Base-by-base conservation (phyloP, 1,139 yeast genomes). In the Kurtzmaniella quercitrusa region DNA sequence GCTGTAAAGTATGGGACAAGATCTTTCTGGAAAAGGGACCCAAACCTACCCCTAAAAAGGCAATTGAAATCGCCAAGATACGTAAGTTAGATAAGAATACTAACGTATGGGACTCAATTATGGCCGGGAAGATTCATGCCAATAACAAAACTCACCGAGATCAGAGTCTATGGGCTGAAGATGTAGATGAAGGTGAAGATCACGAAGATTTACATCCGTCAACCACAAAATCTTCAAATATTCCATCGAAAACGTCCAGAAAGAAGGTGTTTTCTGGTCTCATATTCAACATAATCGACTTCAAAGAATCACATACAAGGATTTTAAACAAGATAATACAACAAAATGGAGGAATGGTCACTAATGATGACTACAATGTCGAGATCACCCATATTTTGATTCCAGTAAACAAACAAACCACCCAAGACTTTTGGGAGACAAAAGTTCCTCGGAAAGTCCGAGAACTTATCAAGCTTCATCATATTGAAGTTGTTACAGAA, bases 401-500 rank as follows among this genome's bases (percentile, higher is more conserved):
- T 7, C 76, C 79, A 1, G 69, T 75, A 6, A 51, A 53, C n/a
- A 56, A 57, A 40, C 31, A 27, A 27, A 11, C 14, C 12, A 56
- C 63, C 6, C 49, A 54, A 7, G 45, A 49, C 25, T 54, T 61
- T 53, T 54, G 67, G 33, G 59, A 58, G 23, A 21, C 4, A 31
- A 51, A 54, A n/a, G 53, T 67, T 16, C 60, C 72, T 2, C 29
- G 51, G 3, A 31, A 49, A 3, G 48, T 57, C 11, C 63, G 58
- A 40, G 45, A 51, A 18, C 54, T 53, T 19, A 57, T 68, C 25
- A 54, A 58, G 29, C 50, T 49, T 37, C 61, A 63, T 3, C 52
- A 53, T 3, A 56, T 65, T 16, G 54, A 54, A 31, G 55, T 71
- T 2, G 77, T 80, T 2, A 85, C 96, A 1, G 97, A 91, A 61